These are phyloP conservation scores for Cutaneotrichosporon dermatis DNA, from an alignment of 1,284 basidiomycete species.

Conservation along the genomic window DNA sequence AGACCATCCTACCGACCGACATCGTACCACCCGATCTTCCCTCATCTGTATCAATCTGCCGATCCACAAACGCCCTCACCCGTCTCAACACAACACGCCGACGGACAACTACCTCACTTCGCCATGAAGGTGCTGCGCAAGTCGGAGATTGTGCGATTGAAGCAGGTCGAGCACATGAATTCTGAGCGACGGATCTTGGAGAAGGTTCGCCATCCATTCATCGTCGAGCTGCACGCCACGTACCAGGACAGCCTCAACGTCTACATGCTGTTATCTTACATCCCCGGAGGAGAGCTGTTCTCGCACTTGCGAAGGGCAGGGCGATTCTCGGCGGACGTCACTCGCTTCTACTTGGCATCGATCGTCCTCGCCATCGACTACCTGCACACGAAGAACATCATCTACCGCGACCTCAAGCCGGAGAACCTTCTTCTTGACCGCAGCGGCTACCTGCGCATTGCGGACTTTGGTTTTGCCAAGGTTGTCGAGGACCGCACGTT, in stretches of 20 bases:
- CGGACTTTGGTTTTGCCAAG: constrained; percentile 56
- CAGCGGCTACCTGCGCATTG: constrained; percentile 50
- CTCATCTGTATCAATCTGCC: constrained; percentile 40
- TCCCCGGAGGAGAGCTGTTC: constrained; percentile 55
- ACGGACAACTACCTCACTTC: constrained; percentile 49
- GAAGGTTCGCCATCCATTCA: constrained; percentile 55
- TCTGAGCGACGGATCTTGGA: constrained; percentile 54
- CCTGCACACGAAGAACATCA: constrained; percentile 51
- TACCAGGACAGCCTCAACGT: constrained; percentile 54
- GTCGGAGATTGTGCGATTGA: constrained; percentile 53
- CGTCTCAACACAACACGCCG: constrained; percentile 40
- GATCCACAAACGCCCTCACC: constrained; percentile 41
- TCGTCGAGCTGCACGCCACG: constrained; percentile 55
- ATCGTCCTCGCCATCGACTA: constrained; percentile 54
- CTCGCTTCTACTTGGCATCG: constrained; percentile 54
- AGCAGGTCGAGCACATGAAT: constrained; percentile 58
- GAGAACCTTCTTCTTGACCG: constrained; percentile 53
- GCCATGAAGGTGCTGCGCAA: constrained; percentile 56
- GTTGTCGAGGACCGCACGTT: constrained; percentile 51
- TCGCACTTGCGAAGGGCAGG: constrained; percentile 51
- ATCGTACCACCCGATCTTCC: constrained; percentile 50
- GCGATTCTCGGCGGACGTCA: constrained; percentile 53
- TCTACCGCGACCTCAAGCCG: constrained; percentile 55
- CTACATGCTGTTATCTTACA: constrained; percentile 56
- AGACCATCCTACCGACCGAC: constrained; percentile 45